Conservation (phyloP, 805 yeast genomes). For the Yarrowia porcina region DNA sequence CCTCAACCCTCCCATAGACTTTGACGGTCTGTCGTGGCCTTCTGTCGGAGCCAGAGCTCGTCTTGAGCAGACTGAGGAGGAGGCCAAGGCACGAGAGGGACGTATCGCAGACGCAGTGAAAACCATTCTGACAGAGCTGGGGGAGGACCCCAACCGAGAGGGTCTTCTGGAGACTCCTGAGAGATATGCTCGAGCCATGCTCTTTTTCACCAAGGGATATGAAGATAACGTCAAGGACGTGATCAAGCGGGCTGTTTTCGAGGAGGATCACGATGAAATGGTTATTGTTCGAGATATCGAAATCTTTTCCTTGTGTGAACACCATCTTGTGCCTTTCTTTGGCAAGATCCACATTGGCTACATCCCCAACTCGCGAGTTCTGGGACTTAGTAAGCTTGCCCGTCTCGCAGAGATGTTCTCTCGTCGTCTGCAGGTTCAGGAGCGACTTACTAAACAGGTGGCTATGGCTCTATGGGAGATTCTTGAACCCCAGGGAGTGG, state of each 20-base stretch:
- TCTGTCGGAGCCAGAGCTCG: conserved; percentile 77
- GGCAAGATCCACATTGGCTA: conserved; percentile 98
- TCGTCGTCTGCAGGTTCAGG: conserved; percentile 96
- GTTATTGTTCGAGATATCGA: conserved; percentile 95
- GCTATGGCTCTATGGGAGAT: conserved; percentile 94
- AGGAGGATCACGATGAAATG: conserved; percentile 99
- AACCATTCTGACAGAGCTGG: conserved; percentile 68
- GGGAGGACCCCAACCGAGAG: conserved; percentile 86
- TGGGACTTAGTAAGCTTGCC: conserved; percentile 90
- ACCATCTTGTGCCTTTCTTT: conserved; percentile 93
- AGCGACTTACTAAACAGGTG: conserved; percentile 91
- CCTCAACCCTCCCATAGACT: conserved; percentile 78
- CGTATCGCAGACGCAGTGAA: conserved; percentile 85
- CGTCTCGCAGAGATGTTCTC: conserved; percentile 96
- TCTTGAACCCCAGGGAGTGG: conserved; percentile 92
- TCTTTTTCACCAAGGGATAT: conserved; percentile 92
- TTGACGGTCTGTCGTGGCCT: conserved; percentile 94
- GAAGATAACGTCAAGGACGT: conserved; percentile 91
- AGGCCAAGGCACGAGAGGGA: conserved; percentile 59
- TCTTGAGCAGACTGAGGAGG: conserved; percentile 64
- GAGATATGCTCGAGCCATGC: conserved; percentile 94
- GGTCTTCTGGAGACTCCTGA: conserved; percentile 94
- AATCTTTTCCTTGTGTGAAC: conserved; percentile 90
- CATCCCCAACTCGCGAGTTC: conserved; percentile 88
- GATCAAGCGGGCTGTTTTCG: conserved; percentile 91